Evolutionary conservation across 2,329 filamentous ascomycete species (phyloP).

Genomic region (Penicillium vulpinum): DNA sequence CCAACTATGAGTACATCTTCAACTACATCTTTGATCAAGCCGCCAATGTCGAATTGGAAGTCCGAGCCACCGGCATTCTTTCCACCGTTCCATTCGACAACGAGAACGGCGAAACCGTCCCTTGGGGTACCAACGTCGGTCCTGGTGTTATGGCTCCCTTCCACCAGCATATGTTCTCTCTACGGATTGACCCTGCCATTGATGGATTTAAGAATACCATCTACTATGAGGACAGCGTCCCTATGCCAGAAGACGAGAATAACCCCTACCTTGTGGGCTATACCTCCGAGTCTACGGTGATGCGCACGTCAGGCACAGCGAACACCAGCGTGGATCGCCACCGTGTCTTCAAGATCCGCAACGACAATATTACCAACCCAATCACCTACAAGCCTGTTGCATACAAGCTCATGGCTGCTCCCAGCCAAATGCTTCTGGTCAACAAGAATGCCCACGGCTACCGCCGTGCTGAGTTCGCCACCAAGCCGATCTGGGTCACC

Average conservation of each 20-base stretch:
- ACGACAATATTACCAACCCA: slow-evolving; percentile 53
- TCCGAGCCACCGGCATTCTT: slow-evolving; percentile 68
- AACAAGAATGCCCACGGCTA: slow-evolving; percentile 49
- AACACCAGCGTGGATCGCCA: slow-evolving; percentile 51
- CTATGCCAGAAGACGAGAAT: slow-evolving; percentile 57
- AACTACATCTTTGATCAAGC: slow-evolving; percentile 72
- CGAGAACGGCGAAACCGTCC: slow-evolving; percentile 59
- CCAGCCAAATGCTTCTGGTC: slow-evolving; percentile 60
- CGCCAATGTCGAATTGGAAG: slow-evolving; percentile 66
- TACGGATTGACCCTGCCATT: slow-evolving; percentile 63
- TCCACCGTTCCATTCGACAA: slow-evolving; percentile 66
- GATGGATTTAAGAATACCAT: slow-evolving; percentile 58
- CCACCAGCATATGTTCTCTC: slow-evolving; percentile 76
- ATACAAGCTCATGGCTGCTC: slow-evolving; percentile 58
- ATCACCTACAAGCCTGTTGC: slow-evolving; percentile 56
- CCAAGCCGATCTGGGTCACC: slow-evolving; percentile 58
- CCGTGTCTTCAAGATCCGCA: slow-evolving; percentile 61
- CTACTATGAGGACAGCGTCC: slow-evolving; percentile 59
- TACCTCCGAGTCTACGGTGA: slow-evolving; percentile 49
- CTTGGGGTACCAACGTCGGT: slow-evolving; percentile 68
- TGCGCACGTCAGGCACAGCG: slow-evolving; percentile 50
- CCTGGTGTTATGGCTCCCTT: slow-evolving; percentile 68
- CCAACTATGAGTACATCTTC: slow-evolving; percentile 73
- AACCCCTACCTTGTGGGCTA: slow-evolving; percentile 57
- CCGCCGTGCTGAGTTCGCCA: slow-evolving; percentile 56